These are phyloP conservation scores for Saccharomycopsis fibuligera DNA, from an alignment of 805 yeast genomes.

Conservation along the genomic window DNA sequence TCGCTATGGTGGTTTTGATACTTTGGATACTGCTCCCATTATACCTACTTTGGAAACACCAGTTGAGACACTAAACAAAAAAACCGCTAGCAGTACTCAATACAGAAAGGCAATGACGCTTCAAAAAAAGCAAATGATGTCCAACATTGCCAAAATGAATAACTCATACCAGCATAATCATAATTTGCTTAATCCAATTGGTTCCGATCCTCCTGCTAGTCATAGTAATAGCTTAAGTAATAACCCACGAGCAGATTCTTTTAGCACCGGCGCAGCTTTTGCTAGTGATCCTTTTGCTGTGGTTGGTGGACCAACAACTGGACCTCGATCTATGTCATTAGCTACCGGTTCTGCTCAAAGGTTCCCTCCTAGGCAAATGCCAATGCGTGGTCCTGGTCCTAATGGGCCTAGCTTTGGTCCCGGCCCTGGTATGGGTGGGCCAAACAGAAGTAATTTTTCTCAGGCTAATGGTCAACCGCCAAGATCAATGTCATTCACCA, in stretches of 20 bases:
- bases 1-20: slow-evolving; percentile 47
- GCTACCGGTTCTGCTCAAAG: slow-evolving; percentile 19
- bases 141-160: slow-evolving; percentile 35
- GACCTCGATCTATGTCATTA: slow-evolving; percentile 31
- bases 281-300: background rate
- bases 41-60: slow-evolving; percentile 62
- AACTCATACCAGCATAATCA: slow-evolving; percentile 21
- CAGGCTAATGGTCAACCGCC: slow-evolving; percentile 22
- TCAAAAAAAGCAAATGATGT: slow-evolving; percentile 52
- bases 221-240: background rate
- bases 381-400: background rate
- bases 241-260: background rate
- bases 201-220: slow-evolving; percentile 6
- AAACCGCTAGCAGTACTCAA: slow-evolving; percentile 42
- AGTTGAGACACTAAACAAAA: slow-evolving; percentile 27
- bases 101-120: slow-evolving; percentile 67
- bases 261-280: slow-evolving; percentile 2
- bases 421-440: background rate
- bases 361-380: slow-evolving; percentile 3
- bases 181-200: slow-evolving; percentile 19
- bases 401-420: background rate
- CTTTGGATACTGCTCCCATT: slow-evolving; percentile 60
- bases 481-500: slow-evolving; percentile 30
- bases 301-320: slow-evolving; percentile 10
- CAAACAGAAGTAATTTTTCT: background rate